Percentiles rank a stretch among this genome's conserved stretches.
phyloP scores from a whole-genome alignment of 495 filamentous ascomycete genomes.

The Lophium mytilinum region DNA sequence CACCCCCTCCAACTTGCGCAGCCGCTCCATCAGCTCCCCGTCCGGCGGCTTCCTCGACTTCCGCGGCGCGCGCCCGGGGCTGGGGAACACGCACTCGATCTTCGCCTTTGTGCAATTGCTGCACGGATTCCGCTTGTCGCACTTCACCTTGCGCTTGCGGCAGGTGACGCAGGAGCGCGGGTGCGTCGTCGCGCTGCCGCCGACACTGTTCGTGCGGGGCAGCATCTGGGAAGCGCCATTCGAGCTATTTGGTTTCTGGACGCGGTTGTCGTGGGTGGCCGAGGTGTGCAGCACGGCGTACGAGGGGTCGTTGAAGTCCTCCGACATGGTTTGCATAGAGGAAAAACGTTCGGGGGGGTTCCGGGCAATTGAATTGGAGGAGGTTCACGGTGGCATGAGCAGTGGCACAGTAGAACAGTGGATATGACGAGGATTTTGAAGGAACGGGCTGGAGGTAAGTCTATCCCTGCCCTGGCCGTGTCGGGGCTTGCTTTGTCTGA shows the following conservation, averaged over 20 bases:
- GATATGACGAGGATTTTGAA: no score
- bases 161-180: slow-evolving; percentile 79
- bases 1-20: slow-evolving; percentile 74
- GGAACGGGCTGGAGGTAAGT: no score
- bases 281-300: slow-evolving; percentile 12
- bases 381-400: no score
- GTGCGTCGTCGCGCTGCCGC: slow-evolving; percentile 7
- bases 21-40: slow-evolving; percentile 65
- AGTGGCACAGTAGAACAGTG: no score
- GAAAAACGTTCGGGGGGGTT: background rate
- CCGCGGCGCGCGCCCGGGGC: slow-evolving; percentile 70
- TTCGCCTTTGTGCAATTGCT: slow-evolving; percentile 73
- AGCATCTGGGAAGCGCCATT: background rate
- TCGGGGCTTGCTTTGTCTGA: no score
- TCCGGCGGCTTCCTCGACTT: slow-evolving; percentile 61
- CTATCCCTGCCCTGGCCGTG: no score
- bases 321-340: background rate
- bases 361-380: no score
- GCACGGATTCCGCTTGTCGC: slow-evolving; percentile 78
- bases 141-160: slow-evolving; percentile 74
- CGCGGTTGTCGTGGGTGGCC: slow-evolving; percentile 8
- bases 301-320: background rate
- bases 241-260: slow-evolving; percentile 2
- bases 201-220: slow-evolving; percentile 2
- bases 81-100: slow-evolving; percentile 76